Conservation (phyloP, 176 grass and related monocot species). For the barley (Hordeum vulgare) region DNA sequence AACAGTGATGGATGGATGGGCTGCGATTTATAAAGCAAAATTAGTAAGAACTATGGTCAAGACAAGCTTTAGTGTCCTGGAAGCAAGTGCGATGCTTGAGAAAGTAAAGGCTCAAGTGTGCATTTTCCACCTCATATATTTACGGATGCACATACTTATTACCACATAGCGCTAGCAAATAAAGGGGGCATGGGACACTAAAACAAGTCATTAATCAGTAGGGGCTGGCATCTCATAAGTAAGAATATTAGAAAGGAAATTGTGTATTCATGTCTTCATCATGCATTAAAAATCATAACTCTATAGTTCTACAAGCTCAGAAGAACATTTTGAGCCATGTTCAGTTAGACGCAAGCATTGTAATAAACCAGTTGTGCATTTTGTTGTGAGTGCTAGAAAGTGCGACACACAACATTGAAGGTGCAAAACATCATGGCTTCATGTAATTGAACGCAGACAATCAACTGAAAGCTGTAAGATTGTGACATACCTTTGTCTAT, state of each 20-base stretch:
- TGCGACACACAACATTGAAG: neutral
- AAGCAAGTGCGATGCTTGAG: neutral
- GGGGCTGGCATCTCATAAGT: neutral
- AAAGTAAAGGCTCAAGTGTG: neutral
- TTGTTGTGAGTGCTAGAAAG: neutral
- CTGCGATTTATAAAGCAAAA: constrained; percentile 16
- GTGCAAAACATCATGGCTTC: neutral
- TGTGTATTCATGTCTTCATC: neutral
- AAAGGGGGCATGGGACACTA: neutral
- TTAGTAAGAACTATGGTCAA: neutral
- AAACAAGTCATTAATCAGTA: neutral
- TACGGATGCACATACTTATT: neutral
- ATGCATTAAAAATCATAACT: neutral
- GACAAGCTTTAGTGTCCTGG: neutral
- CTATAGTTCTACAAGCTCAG: neutral
- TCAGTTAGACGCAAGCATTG: neutral
- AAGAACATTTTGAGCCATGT: neutral
- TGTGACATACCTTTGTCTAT: constrained; percentile 19
- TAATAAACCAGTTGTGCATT: neutral
- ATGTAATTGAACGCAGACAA: neutral
- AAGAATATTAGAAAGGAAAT: neutral
- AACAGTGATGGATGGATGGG: neutral
- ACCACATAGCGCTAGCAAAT: neutral
- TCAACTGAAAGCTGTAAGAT: neutral
- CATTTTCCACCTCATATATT: neutral